Conservation (phyloP, 2,329 filamentous ascomycete genomes). For the Penicillium janthinellum region DNA sequence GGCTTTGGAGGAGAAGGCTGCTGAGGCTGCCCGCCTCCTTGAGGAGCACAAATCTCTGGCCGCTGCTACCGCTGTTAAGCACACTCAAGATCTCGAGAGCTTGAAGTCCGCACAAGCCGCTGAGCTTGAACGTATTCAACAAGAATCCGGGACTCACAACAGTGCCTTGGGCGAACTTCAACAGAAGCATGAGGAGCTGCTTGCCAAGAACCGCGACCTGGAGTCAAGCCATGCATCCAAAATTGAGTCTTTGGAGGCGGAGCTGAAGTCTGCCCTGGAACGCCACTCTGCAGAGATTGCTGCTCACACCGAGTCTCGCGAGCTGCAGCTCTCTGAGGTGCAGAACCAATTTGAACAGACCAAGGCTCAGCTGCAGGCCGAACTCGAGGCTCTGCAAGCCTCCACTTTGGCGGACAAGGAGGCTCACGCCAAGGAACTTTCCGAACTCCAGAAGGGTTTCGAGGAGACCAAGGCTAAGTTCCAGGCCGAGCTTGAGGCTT, state of each 20-base stretch:
- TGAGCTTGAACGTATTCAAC: constrained; percentile 36
- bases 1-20: constrained; percentile 38
- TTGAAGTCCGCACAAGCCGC: constrained; percentile 39
- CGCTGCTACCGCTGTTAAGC: constrained; percentile 34
- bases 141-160: constrained; percentile 35
- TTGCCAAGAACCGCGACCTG: constrained; percentile 31
- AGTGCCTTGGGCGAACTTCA: constrained; percentile 36
- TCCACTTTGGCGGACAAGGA: constrained; percentile 21
- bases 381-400: constrained; percentile 19
- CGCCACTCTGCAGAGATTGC: constrained; percentile 33
- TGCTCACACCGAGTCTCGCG: constrained; percentile 30
- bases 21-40: constrained; percentile 36
- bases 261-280: constrained; percentile 30
- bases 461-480: constrained; percentile 37
- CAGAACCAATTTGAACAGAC: constrained; percentile 39
- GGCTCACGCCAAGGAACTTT: constrained; percentile 32
- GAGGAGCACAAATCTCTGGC: constrained; percentile 38
- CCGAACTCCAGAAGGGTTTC: constrained; percentile 39
- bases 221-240: constrained; percentile 36
- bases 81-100: constrained; percentile 36
- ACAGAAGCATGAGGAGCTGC: constrained; percentile 37
- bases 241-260: constrained; percentile 31
- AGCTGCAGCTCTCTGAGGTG: constrained; percentile 36
- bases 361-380: constrained; percentile 19
- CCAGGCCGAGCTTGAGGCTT: constrained; percentile 42